These are phyloP conservation scores for Lizonia empirigonia DNA, from an alignment of 2,329 filamentous ascomycete species.

Conservation along the genomic window DNA sequence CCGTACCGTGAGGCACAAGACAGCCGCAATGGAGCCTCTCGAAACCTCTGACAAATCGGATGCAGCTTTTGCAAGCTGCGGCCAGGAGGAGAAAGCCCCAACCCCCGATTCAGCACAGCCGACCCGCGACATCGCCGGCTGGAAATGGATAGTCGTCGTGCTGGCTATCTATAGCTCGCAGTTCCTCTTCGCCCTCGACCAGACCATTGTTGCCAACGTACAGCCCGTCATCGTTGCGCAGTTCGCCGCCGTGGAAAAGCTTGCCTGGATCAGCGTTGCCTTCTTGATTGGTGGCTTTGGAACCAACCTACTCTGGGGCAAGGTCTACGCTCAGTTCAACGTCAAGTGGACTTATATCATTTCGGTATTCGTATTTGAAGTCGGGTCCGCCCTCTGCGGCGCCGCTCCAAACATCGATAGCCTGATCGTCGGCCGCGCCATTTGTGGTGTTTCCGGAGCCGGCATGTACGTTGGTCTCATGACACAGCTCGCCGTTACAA, in stretches of 20 bases:
- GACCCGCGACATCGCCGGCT: too few relatives aligned
- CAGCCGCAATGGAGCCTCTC: too few relatives aligned
- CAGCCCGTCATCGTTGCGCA: slow-evolving; percentile 33
- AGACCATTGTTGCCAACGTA: slow-evolving; percentile 39
- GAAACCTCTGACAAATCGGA: too few relatives aligned
- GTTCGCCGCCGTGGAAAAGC: slow-evolving; percentile 35
- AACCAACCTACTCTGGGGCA: too few relatives aligned
- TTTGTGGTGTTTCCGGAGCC: slow-evolving; percentile 53
- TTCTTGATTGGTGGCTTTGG: too few relatives aligned
- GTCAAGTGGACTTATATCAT: slow-evolving; percentile 49
- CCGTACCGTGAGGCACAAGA: too few relatives aligned
- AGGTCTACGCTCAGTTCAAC: slow-evolving; percentile 43
- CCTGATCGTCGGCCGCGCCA: slow-evolving; percentile 51
- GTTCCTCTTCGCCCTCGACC: slow-evolving; percentile 30
- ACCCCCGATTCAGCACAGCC: too few relatives aligned
- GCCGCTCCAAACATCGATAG: slow-evolving; percentile 38
- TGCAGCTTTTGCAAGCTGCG: too few relatives aligned
- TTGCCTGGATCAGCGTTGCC: slow-evolving; percentile 32
- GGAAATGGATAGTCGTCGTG: slow-evolving; percentile 3
- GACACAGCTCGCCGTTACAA: background rate
- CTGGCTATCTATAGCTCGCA: slow-evolving; percentile 4
- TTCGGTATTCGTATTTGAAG: slow-evolving; percentile 30
- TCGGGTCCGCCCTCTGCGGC: slow-evolving; percentile 44
- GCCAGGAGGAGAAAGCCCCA: too few relatives aligned
- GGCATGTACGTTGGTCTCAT: slow-evolving; percentile 45